Base-by-base conservation (phyloP, 106 monocot genomes). In the Gastrodia elata region DNA sequence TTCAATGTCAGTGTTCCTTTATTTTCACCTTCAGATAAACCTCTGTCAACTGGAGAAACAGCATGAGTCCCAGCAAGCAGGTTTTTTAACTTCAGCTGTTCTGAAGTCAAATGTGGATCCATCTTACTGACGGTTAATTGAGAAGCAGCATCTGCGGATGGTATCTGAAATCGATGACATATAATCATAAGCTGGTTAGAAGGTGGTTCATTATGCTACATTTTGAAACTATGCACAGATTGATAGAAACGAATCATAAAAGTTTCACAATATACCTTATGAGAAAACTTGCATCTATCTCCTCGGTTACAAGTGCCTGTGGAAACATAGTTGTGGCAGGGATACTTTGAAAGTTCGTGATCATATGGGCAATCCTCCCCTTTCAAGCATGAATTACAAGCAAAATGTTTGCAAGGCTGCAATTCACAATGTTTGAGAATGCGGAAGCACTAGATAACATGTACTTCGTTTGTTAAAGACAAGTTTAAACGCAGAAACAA, bases 321-420 rank as follows among this genome's bases (percentile, higher is more conserved):
- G 36, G 86, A 77, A 38, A 56, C 61, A 68, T 76, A 88, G 68
- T 84, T 90, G 73, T 90, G 90, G 42, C 97, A 97, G 2, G 88
- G 84, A 65, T 97, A 97, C 79, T 97, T 94, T 11, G 84, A 88
- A 68, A 98, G 90, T 71, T 93, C 57, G 44, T 98, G 97, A 85
- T 98, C 93, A 76, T 79, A 98, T 34, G 93, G 88, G 64, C 97
- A 98, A 30, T 93, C 90, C 35, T 87, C 83, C 2, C 97, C 97
- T 82, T 92, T 98, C 83, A 98, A 85, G 77, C 97, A 98, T 20
- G 81, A 81, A 44, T 80, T 77, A 55, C 74, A 55, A 13, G 85
- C 91, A 77, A 87, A 87, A 77, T 85, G 77, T 35, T 64, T 91
- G 82, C 97, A 98, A 65, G 97, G 90, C 97, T 93, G 82, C 72